Percentiles rank a stretch among this genome's conserved stretches.
phyloP scores from a whole-genome alignment of 495 filamentous ascomycete genomes.

The Penicillium desertorum region DNA sequence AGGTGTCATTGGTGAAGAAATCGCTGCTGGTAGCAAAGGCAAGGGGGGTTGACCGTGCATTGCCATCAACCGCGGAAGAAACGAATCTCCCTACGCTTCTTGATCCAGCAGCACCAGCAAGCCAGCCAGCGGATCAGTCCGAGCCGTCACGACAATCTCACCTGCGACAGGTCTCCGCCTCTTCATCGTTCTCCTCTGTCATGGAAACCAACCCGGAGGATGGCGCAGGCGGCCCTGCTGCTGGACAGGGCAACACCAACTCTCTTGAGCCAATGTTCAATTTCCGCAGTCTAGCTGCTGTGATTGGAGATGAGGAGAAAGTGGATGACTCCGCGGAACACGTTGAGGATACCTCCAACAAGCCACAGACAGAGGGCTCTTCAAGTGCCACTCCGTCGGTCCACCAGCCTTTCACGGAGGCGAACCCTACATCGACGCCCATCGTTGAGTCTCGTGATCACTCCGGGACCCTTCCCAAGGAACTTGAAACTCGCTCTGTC shows the following conservation, averaged over 20 bases:
- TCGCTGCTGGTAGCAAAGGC: conserved; percentile 61
- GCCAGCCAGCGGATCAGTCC: conserved; percentile 18
- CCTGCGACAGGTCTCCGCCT: conserved; percentile 76
- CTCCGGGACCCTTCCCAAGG: conserved; percentile 32
- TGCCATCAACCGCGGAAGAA: conserved; percentile 17
- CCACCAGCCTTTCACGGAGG: conserved; percentile 18
- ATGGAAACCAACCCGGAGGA: conserved; percentile 61
- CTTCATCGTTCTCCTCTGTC: conserved; percentile 74
- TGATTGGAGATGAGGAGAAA: conserved; percentile 72
- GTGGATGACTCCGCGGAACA: conserved; percentile 45
- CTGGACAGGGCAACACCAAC: conserved; percentile 51
- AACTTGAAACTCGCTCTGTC: conserved; percentile 42
- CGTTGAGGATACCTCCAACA: conserved; percentile 34
- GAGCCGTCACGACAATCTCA: conserved; percentile 60
- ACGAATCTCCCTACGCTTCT: not conserved
- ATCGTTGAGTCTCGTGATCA: conserved; percentile 17
- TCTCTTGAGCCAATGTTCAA: conserved; percentile 82
- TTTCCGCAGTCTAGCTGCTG: conserved; percentile 81
- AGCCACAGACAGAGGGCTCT: conserved; percentile 28
- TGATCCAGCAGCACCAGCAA: conserved; percentile 3
- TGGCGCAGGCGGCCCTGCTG: conserved; percentile 35
- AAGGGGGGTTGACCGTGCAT: conserved; percentile 72
- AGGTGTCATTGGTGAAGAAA: conserved; percentile 30
- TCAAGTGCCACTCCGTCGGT: conserved; percentile 24
- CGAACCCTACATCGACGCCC: conserved; percentile 10